A percentile compares a stretch with the other conserved stretches of the same genome.
Conservation (phyloP, 2,329 filamentous ascomycete species). For the Aspergillus chevalieri region DNA sequence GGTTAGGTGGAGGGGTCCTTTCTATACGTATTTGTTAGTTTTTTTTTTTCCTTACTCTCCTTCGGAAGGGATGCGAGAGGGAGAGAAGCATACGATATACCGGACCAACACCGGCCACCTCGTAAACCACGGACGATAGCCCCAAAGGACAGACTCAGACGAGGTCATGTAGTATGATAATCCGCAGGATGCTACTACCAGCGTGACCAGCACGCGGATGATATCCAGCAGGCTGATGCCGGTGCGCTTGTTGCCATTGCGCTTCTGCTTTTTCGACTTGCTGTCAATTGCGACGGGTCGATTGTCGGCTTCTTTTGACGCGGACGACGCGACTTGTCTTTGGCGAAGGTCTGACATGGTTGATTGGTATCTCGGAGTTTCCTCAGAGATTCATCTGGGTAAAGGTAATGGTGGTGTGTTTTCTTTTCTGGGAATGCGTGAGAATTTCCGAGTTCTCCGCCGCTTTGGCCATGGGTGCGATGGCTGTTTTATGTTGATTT, state of each 20-base stretch:
- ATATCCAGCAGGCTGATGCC: conserved; percentile 55
- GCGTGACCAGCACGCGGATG: conserved; percentile 61
- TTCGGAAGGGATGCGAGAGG: neutral
- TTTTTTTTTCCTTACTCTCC: neutral
- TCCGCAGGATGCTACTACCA: conserved; percentile 60
- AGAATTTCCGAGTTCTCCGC: neutral
- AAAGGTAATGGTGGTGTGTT: conserved; percentile 1
- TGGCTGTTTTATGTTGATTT: neutral
- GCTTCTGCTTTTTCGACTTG: conserved; percentile 3
- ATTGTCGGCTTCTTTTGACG: neutral
- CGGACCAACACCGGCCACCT: conserved; percentile 53
- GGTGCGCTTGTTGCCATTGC: conserved; percentile 5
- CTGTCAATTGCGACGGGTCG: neutral
- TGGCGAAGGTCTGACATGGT: conserved; percentile 28
- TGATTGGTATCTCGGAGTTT: neutral
- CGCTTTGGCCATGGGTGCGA: neutral
- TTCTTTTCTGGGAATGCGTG: neutral
- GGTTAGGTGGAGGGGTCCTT: conserved; percentile 63
- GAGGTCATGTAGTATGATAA: conserved; percentile 71
- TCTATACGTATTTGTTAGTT: conserved; percentile 23
- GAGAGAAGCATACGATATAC: conserved; percentile 49
- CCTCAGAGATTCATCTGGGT: neutral
- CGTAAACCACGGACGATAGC: conserved; percentile 58
- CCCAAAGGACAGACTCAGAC: conserved; percentile 66
- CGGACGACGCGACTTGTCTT: conserved; percentile 14